Evolutionary conservation across 345 rosid genomes (phyloP).

Genomic region (Ceriops decandra): DNA sequence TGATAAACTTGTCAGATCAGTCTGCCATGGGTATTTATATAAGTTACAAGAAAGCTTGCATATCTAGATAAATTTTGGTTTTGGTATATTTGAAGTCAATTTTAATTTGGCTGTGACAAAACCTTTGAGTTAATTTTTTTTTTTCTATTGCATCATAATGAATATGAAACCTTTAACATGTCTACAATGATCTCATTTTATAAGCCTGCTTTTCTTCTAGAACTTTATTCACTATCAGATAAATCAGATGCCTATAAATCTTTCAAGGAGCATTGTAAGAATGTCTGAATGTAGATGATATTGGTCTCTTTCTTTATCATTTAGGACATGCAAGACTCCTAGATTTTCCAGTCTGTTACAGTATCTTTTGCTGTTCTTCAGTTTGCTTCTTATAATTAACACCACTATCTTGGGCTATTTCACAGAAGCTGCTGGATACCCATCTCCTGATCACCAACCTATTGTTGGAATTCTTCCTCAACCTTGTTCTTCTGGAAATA

Average conservation of each 20-base stretch:
- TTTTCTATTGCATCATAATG: too few relatives aligned
- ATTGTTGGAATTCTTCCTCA: constrained; percentile 81
- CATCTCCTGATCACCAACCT: constrained; percentile 50
- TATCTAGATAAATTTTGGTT: neutral
- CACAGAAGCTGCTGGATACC: constrained; percentile 62
- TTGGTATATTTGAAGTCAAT: neutral
- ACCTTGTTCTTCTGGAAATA: constrained; percentile 63
- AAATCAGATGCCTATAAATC: too few relatives aligned
- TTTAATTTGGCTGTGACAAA: too few relatives aligned
- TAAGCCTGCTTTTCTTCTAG: too few relatives aligned
- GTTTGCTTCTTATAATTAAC: constrained; percentile 13
- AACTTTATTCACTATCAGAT: too few relatives aligned
- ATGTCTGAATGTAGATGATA: too few relatives aligned
- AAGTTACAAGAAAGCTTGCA: neutral
- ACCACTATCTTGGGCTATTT: constrained; percentile 22
- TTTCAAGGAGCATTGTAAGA: too few relatives aligned
- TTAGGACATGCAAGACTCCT: neutral
- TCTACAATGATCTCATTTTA: too few relatives aligned
- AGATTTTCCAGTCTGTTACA: neutral
- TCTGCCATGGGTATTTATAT: neutral
- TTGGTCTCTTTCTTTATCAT: too few relatives aligned
- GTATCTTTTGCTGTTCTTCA: neutral
- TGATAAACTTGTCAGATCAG: neutral
- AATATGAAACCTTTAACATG: too few relatives aligned
- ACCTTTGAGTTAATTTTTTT: too few relatives aligned